A percentile compares a stretch with the other conserved stretches of the same genome.
Conservation (phyloP, 2,329 filamentous ascomycete species). For the Clarireedia homoeocarpa region DNA sequence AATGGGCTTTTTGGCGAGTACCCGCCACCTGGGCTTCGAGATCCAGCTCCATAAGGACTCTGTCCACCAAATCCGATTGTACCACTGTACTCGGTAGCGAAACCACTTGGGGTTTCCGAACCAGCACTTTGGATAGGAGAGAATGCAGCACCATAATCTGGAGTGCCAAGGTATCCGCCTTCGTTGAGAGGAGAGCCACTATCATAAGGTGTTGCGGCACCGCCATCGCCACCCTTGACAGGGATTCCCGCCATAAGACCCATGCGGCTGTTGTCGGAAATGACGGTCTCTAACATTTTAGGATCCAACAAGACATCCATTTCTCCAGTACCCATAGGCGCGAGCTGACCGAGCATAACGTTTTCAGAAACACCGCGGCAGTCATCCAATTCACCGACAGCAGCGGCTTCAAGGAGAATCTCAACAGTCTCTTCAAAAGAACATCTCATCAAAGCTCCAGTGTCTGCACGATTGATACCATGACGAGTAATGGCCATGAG, state of each 20-base stretch:
- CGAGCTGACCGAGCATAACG: constrained; percentile 94
- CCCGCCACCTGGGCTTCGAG: constrained; percentile 54
- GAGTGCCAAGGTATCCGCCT: constrained; percentile 57
- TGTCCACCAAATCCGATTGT: constrained; percentile 40
- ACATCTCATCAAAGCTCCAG: constrained; percentile 96
- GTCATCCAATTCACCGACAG: constrained; percentile 91
- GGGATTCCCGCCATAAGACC: constrained; percentile 74
- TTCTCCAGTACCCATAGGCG: constrained; percentile 93
- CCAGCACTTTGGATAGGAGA: constrained; percentile 71
- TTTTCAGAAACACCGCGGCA: constrained; percentile 98
- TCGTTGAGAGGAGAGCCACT: constrained; percentile 73
- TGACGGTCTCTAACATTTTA: constrained; percentile 90
- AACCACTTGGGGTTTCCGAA: constrained; percentile 62
- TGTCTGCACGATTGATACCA: constrained; percentile 96
- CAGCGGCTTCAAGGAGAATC: constrained; percentile 91
- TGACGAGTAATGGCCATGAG: constrained; percentile 96
- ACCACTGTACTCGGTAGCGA: constrained; percentile 50
- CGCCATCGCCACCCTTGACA: constrained; percentile 67
- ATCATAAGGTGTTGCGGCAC: constrained; percentile 92
- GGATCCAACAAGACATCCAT: constrained; percentile 91
- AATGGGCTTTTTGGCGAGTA: constrained; percentile 64
- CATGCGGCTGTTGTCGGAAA: constrained; percentile 83
- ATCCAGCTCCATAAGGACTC: constrained; percentile 55
- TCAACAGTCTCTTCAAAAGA: constrained; percentile 99
- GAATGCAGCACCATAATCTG: constrained; percentile 53